phyloP scores from a whole-genome alignment of 2,329 filamentous ascomycete species.

The Ophiostoma angusticollis region DNA sequence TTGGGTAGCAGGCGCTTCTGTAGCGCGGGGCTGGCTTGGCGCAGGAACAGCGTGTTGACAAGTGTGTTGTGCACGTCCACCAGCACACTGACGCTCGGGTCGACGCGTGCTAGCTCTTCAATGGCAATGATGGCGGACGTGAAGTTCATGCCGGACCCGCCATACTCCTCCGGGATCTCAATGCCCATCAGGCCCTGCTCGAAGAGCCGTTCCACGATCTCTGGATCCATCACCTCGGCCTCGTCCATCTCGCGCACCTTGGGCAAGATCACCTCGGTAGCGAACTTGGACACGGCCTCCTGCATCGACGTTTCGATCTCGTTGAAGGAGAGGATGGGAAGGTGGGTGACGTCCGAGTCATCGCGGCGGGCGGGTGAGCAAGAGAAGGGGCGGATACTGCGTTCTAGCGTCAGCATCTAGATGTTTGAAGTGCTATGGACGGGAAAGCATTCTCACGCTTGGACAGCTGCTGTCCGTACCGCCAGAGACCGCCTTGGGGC shows the following conservation, averaged over 20 bases:
- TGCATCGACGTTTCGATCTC: conserved; percentile 84
- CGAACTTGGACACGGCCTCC: conserved; percentile 83
- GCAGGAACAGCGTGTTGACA: conserved; percentile 85
- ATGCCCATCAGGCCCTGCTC: conserved; percentile 96
- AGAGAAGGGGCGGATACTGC: conserved; percentile 42
- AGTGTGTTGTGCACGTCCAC: conserved; percentile 97
- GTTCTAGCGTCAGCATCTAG: neutral
- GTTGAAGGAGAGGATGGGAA: conserved; percentile 83
- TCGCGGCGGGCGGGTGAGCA: conserved; percentile 46
- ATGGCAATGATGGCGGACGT: conserved; percentile 92
- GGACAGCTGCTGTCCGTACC: conserved; percentile 1
- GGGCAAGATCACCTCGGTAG: conserved; percentile 74
- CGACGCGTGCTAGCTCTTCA: conserved; percentile 86
- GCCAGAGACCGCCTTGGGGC: conserved; percentile 5
- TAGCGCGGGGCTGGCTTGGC: conserved; percentile 62
- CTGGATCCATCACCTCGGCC: conserved; percentile 81
- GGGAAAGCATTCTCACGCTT: conserved; percentile 5
- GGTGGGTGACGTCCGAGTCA: conserved; percentile 69
- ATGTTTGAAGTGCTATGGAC: neutral
- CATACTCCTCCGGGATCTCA: conserved; percentile 94
- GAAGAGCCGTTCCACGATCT: conserved; percentile 82
- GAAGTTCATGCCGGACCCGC: conserved; percentile 97
- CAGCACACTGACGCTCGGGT: conserved; percentile 89
- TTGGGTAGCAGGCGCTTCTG: conserved; percentile 84
- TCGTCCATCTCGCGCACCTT: conserved; percentile 97